A percentile compares a stretch with the other conserved stretches of the same genome.
Conservation (phyloP, 2,329 filamentous ascomycete species). For the Curvularia sp. region DNA sequence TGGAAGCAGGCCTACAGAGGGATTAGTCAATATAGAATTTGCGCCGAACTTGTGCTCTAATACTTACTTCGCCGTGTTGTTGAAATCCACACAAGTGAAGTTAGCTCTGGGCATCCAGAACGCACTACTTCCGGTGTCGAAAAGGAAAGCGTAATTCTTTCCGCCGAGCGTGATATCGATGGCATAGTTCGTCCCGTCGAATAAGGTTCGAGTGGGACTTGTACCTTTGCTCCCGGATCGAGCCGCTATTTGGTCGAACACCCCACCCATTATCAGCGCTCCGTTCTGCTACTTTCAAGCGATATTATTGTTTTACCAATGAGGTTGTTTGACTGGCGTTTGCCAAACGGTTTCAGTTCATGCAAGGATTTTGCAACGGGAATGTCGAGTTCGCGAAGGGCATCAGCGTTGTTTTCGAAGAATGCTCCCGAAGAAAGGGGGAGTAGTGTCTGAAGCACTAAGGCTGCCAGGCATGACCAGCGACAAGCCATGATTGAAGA, state of each 20-base stretch:
- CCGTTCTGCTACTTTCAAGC: not conserved
- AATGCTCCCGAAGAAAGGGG: not conserved
- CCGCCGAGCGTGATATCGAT: not conserved
- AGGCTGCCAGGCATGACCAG: not conserved
- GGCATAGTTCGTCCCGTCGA: not conserved
- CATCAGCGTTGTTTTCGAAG: slow-evolving; percentile 1
- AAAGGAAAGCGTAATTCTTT: not conserved
- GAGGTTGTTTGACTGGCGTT: not conserved
- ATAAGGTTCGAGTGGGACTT: not conserved
- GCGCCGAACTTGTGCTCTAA: not conserved
- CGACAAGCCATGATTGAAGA: not conserved
- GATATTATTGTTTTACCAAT: not conserved
- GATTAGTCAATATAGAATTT: not conserved
- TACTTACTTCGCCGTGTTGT: not conserved
- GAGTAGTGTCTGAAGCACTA: not conserved
- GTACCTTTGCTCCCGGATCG: not conserved
- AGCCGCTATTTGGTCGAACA: not conserved
- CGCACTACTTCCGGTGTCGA: not conserved
- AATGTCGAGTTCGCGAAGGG: slow-evolving; percentile 1
- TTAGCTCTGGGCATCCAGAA: not conserved
- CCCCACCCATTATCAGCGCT: not conserved
- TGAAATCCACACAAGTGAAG: not conserved
- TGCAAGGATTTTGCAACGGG: not conserved
- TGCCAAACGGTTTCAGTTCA: not conserved
- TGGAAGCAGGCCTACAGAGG: not conserved